These are phyloP conservation scores for Candida sphagnicola DNA, from an alignment of 805 yeast species.

Conservation along the genomic window DNA sequence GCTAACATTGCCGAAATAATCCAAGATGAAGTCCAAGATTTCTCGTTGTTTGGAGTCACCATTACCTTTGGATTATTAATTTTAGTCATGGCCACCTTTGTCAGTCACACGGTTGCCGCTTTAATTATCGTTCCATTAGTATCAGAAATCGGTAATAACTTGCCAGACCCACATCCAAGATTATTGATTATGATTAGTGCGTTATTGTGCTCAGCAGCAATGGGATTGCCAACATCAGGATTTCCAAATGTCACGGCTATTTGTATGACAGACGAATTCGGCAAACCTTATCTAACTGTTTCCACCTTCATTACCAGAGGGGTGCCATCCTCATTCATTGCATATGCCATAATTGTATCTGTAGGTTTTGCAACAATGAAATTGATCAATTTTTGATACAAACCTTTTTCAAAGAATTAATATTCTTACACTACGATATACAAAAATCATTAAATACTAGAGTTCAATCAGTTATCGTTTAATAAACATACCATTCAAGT, in stretches of 20 bases:
- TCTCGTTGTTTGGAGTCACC: slow-evolving; percentile 70
- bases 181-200: slow-evolving; percentile 66
- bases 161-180: slow-evolving; percentile 81
- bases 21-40: slow-evolving; percentile 59
- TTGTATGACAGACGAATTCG: slow-evolving; percentile 88
- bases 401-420: no score
- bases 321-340: slow-evolving; percentile 78
- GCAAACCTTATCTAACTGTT: slow-evolving; percentile 85
- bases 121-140: slow-evolving; percentile 88
- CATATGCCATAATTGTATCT: slow-evolving; percentile 68
- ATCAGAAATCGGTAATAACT: slow-evolving; percentile 76
- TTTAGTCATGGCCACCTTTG: slow-evolving; percentile 85
- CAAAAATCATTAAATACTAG: no score
- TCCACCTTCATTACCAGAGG: slow-evolving; percentile 85
- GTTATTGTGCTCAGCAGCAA: slow-evolving; percentile 83
- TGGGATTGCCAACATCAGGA: slow-evolving; percentile 97
- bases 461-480: no score
- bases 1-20: slow-evolving; percentile 71
- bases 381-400: slow-evolving; percentile 30
- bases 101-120: slow-evolving; percentile 96
- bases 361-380: slow-evolving; percentile 76
- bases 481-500: no score
- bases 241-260: slow-evolving; percentile 98
- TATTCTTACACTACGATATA: no score
- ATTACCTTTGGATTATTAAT: slow-evolving; percentile 79